These are phyloP conservation scores for Neofusicoccum parvum DNA, from an alignment of 2,329 filamentous ascomycete species.

Conservation along the genomic window DNA sequence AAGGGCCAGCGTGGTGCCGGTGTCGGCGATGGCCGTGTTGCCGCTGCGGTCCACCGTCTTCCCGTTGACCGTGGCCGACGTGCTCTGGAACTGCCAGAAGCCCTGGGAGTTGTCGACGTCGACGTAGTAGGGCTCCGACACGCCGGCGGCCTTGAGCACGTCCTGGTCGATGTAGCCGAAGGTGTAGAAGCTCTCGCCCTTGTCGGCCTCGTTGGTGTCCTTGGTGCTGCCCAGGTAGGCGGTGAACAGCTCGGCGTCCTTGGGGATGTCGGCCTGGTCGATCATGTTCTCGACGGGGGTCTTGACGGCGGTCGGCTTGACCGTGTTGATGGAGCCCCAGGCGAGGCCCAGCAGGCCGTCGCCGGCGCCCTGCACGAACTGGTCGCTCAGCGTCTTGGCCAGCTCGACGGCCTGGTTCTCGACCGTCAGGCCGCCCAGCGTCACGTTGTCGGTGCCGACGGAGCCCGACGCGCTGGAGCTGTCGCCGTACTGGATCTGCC, in stretches of 20 bases:
- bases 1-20: slow-evolving; percentile 69
- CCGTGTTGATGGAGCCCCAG: slow-evolving; percentile 66
- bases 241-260: slow-evolving; percentile 62
- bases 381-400: slow-evolving; percentile 59
- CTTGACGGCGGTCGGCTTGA: slow-evolving; percentile 55
- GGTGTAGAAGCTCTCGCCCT: slow-evolving; percentile 66
- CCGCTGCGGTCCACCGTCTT: slow-evolving; percentile 51
- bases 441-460: slow-evolving; percentile 65
- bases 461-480: slow-evolving; percentile 65
- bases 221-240: slow-evolving; percentile 62
- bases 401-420: slow-evolving; percentile 67
- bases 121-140: slow-evolving; percentile 60
- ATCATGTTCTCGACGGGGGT: slow-evolving; percentile 74
- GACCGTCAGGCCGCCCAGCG: slow-evolving; percentile 63
- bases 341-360: slow-evolving; percentile 71
- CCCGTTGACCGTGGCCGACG: slow-evolving; percentile 60
- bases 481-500: slow-evolving; percentile 71
- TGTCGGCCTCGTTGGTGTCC: slow-evolving; percentile 48
- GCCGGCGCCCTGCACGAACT: slow-evolving; percentile 59
- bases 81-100: slow-evolving; percentile 68
- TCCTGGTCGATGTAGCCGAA: slow-evolving; percentile 71
- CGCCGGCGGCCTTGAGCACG: slow-evolving; percentile 57
- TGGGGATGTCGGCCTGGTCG: slow-evolving; percentile 55
- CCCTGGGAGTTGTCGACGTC: slow-evolving; percentile 65
- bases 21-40: slow-evolving; percentile 72